Evolutionary conservation across 1,284 basidiomycete species (phyloP), one percentile per base, ranked within the genome.

Genomic region (Cryptococcus sp.): DNA sequence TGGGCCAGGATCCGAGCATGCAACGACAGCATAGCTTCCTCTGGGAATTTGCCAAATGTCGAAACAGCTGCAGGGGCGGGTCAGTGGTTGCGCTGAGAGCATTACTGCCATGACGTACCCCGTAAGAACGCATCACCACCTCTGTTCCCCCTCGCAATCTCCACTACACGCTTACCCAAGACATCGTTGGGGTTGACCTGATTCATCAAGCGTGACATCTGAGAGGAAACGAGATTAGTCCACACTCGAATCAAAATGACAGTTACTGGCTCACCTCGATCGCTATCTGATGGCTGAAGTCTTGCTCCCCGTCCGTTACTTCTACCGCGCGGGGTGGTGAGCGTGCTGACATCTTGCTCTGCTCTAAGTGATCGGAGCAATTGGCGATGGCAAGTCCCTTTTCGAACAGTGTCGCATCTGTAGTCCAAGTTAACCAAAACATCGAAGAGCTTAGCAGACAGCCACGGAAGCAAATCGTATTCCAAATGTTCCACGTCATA

Each of bases 31-130:
- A 88, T 80, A 57, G 85, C 84, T 17, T 83, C 80, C 60, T 82
- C 85, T 69, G 88, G 83, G 73, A 94, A 93, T 80, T 91, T 89
- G 73, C 91, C 91, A 79, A 95, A 95, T 30, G 87, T 82, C 58
- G 83, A 84, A 50, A 90, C 87, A 65, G 91, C 91, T 86, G 55
- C 61, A 65, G 15, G 17, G 30, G 30, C 52, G 53, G 17, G 62
- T 38, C 22, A 25, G 16, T 16, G 7, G 27, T 15, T 22, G 19
- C 5, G 13, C 27, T 38, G 40, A 35, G 11, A 10, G 8, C 30
- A 10, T 35, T 10, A 13, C 8, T 13, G 8, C 13, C 8, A 22
- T 25, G 16, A 57, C 79, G 54, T 51, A 85, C 83, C 84, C 66
- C 80, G 82, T 43, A 85, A 82, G 73, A 92, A 92, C 1, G 83